Conservation (phyloP, 441 rosid genomes). For the Biscutella auriculata region DNA sequence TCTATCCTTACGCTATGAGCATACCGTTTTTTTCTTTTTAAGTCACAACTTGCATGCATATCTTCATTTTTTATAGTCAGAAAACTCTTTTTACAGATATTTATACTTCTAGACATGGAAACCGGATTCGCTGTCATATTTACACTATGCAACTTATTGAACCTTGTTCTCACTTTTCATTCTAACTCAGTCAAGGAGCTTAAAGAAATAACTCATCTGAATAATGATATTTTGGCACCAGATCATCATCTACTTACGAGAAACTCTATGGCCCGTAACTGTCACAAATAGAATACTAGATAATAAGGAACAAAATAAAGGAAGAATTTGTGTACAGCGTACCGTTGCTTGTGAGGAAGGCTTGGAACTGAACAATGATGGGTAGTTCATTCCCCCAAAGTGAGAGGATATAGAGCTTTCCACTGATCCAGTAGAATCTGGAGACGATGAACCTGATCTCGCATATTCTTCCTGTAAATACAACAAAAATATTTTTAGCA, state of each 20-base stretch:
- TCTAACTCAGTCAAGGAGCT: background rate
- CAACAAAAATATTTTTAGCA: background rate
- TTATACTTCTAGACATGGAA: background rate
- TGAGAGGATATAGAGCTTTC: slow-evolving; percentile 96
- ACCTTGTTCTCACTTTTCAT: background rate
- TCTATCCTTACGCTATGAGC: background rate
- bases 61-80: no score
- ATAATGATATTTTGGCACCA: background rate
- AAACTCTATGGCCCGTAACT: slow-evolving; percentile 2
- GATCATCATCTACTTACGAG: background rate
- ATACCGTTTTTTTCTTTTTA: background rate
- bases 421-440: slow-evolving; percentile 90
- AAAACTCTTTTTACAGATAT: background rate
- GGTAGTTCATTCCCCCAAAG: slow-evolving; percentile 97
- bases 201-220: background rate
- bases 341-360: slow-evolving; percentile 69
- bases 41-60: background rate
- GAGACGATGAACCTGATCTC: slow-evolving; percentile 91
- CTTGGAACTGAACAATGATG: slow-evolving; percentile 84
- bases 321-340: slow-evolving; percentile 15
- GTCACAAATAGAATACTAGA: slow-evolving; percentile 1
- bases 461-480: slow-evolving; percentile 74
- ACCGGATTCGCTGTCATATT: background rate
- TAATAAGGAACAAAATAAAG: background rate
- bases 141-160: background rate